phyloP scores from a whole-genome alignment of 106 monocot species.

The Dioscorea dumetorum region DNA sequence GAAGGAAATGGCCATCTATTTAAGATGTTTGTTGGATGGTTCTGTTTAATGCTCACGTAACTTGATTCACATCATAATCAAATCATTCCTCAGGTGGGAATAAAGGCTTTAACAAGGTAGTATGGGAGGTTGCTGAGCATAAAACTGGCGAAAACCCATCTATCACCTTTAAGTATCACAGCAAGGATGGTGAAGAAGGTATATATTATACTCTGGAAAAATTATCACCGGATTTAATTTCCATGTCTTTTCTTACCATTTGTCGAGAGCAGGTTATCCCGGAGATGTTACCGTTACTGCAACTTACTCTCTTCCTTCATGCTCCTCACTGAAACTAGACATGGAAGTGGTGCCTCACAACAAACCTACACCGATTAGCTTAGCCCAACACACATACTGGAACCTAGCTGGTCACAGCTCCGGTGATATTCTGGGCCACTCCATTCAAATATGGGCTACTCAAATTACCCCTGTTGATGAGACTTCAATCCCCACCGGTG shows the following conservation, averaged over 20 bases:
- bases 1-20: too few relatives aligned
- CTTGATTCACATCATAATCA: too few relatives aligned
- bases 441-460: conserved; percentile 28
- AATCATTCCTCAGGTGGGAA: conserved; percentile 36
- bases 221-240: too few relatives aligned
- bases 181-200: conserved; percentile 84
- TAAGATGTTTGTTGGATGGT: too few relatives aligned
- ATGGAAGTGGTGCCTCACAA: conserved; percentile 34
- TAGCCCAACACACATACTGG: conserved; percentile 65
- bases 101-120: conserved; percentile 61
- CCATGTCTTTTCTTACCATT: not conserved
- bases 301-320: conserved; percentile 52
- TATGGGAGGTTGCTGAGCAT: conserved; percentile 62
- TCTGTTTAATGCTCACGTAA: too few relatives aligned
- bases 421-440: conserved; percentile 27
- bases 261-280: conserved; percentile 45
- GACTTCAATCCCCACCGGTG: conserved; percentile 33
- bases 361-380: conserved; percentile 50
- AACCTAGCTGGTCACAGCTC: conserved; percentile 53
- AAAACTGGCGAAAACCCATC: conserved; percentile 42
- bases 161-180: conserved; percentile 57
- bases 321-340: conserved; percentile 33
- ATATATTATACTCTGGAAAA: too few relatives aligned
- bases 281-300: conserved; percentile 65
- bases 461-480: conserved; percentile 42